A percentile compares a stretch with the other conserved stretches of the same genome.
These are phyloP conservation scores for Phlebiopsis gigantea DNA, from an alignment of 768 basidiomycete genomes.

Conservation along the genomic window DNA sequence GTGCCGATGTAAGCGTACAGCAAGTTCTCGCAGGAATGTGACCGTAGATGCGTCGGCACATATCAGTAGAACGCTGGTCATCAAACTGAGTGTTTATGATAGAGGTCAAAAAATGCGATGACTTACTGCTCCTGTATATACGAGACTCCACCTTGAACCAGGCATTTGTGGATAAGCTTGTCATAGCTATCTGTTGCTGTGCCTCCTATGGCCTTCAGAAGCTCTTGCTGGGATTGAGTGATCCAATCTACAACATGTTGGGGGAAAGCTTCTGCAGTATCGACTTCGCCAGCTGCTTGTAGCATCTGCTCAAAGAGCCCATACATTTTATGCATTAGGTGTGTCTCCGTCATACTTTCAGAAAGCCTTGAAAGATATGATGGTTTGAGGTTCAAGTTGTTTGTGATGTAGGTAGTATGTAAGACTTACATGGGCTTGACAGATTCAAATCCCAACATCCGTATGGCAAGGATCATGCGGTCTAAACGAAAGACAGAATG, in stretches of 20 bases:
- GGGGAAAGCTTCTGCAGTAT: background rate
- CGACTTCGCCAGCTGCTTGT: too few species aligned
- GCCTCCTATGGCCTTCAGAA: background rate
- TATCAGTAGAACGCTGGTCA: background rate
- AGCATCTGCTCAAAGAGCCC: too few species aligned
- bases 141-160: background rate
- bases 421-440: background rate
- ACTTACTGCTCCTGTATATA: conserved; percentile 1
- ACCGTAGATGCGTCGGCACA: background rate
- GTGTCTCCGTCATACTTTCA: too few species aligned
- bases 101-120: background rate
- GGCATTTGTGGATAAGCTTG: background rate
- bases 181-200: background rate
- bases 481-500: background rate
- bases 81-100: background rate
- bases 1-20: background rate
- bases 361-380: too few species aligned
- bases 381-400: too few species aligned
- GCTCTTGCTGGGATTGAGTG: background rate
- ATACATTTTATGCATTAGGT: too few species aligned
- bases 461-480: background rate
- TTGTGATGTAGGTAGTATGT: too few species aligned
- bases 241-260: background rate
- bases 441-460: background rate
- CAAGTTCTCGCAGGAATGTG: background rate